phyloP scores from a whole-genome alignment of 805 yeast species.

The Wickerhamomyces hampshirensis region DNA sequence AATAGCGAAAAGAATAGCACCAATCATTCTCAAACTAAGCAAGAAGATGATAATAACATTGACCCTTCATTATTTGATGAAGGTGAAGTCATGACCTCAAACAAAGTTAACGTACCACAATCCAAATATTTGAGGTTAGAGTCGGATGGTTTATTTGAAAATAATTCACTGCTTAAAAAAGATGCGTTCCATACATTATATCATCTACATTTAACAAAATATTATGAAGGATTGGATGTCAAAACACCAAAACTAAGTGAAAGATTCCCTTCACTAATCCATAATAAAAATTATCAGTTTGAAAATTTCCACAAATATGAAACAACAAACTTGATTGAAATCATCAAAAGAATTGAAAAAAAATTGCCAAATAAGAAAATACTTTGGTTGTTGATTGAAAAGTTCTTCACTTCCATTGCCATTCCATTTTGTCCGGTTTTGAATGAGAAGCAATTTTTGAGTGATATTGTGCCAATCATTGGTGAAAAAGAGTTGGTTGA shows the following conservation, averaged over 20 bases:
- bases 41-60: constrained; percentile 9
- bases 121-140: constrained; percentile 13
- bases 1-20: too few species aligned
- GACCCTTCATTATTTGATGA: constrained; percentile 14
- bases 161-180: constrained; percentile 13
- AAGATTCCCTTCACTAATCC: constrained; percentile 12
- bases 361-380: constrained; percentile 49
- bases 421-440: constrained; percentile 58
- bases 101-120: constrained; percentile 12
- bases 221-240: constrained; percentile 2
- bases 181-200: constrained; percentile 15
- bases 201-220: constrained; percentile 10
- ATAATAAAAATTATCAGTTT: constrained; percentile 15
- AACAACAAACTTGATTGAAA: constrained; percentile 11
- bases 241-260: constrained; percentile 2
- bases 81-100: constrained; percentile 10
- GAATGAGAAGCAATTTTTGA: constrained; percentile 46
- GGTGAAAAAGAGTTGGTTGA: constrained; percentile 33
- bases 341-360: constrained; percentile 28
- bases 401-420: constrained; percentile 39
- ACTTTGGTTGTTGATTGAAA: constrained; percentile 52
- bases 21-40: not conserved
- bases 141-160: constrained; percentile 20
- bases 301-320: constrained; percentile 17
- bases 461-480: constrained; percentile 36